These are phyloP conservation scores for Solanum ossicruentum DNA, from an alignment of 257 asterid genomes.

Conservation along the genomic window DNA sequence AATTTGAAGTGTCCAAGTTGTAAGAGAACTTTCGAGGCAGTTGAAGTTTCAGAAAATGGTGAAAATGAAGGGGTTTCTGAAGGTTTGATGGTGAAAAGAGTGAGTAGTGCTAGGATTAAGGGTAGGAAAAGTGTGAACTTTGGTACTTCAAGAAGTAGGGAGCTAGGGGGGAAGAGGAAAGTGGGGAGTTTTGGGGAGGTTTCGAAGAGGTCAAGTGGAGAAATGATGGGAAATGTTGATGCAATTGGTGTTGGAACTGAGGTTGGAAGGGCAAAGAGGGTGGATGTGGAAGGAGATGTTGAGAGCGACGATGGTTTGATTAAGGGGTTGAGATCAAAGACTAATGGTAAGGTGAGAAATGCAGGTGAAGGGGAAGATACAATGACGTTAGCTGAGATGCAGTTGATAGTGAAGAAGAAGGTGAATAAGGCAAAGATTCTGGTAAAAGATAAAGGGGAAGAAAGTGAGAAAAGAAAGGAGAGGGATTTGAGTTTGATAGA, in stretches of 20 bases:
- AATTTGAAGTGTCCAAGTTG: conserved; percentile 67
- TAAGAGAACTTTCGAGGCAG: conserved; percentile 56
- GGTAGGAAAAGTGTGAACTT: conserved; percentile 20
- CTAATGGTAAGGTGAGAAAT: conserved; percentile 5
- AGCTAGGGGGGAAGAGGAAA: conserved; percentile 4
- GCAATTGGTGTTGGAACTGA: conserved; percentile 7
- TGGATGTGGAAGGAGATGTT: background rate
- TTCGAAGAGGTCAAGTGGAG: conserved; percentile 12
- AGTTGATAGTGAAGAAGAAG: conserved; percentile 36
- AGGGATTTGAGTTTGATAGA: background rate
- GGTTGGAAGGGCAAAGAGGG: conserved; percentile 6
- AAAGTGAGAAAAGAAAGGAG: background rate
- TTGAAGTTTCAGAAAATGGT: conserved; percentile 27
- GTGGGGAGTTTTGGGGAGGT: conserved; percentile 18
- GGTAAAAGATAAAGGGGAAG: conserved; percentile 2
- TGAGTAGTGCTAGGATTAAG: conserved; percentile 44
- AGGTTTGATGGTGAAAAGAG: conserved; percentile 18
- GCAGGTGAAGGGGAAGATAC: conserved; percentile 30
- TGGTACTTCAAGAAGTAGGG: background rate
- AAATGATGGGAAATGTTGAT: conserved; percentile 1
- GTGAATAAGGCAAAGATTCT: background rate
- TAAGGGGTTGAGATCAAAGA: conserved; percentile 2
- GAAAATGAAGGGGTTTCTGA: background rate
- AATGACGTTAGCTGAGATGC: conserved; percentile 82
- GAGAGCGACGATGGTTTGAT: conserved; percentile 1